A percentile compares a stretch with the other conserved stretches of the same genome.
Conservation (phyloP, 208 protist genomes). For the Pavlovales sp. region DNA sequence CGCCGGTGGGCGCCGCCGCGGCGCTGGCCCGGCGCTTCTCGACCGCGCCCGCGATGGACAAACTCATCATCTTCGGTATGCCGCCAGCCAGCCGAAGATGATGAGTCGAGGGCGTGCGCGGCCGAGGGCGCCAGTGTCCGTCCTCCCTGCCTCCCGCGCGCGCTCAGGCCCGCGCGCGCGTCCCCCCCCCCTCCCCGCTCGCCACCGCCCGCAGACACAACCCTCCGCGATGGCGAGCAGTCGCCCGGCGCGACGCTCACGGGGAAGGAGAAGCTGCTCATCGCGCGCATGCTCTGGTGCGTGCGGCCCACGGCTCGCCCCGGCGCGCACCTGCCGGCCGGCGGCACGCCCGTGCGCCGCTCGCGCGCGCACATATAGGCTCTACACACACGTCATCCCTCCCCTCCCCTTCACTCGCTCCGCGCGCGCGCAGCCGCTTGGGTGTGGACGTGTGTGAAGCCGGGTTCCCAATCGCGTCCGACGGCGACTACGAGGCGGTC, state of each 20-base stretch:
- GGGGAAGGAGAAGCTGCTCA: conserved; percentile 55
- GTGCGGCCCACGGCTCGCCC: no score
- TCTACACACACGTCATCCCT: background rate
- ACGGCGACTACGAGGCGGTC: conserved; percentile 65
- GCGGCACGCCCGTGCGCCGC: no score
- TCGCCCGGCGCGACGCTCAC: conserved; percentile 63
- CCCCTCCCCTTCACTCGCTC: background rate
- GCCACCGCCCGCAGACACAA: conserved; percentile 64
- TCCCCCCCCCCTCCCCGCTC: no score
- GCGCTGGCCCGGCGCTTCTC: background rate
- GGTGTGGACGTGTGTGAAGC: conserved; percentile 68
- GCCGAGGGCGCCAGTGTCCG: background rate
- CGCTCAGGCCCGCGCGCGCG: no score
- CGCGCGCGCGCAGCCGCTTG: conserved; percentile 24
- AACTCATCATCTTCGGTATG: conserved; percentile 14
- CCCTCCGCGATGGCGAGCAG: conserved; percentile 67
- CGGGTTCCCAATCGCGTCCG: conserved; percentile 65
- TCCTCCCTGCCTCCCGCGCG: no score
- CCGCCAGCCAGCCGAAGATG: background rate
- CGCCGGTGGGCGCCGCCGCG: background rate
- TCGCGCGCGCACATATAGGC: background rate
- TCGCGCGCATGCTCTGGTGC: no score
- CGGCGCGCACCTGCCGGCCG: no score
- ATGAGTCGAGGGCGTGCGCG: background rate
- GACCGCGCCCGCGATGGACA: background rate